These are phyloP conservation scores for Cladorrhinum samala DNA, from an alignment of 495 filamentous ascomycete genomes.

Conservation along the genomic window DNA sequence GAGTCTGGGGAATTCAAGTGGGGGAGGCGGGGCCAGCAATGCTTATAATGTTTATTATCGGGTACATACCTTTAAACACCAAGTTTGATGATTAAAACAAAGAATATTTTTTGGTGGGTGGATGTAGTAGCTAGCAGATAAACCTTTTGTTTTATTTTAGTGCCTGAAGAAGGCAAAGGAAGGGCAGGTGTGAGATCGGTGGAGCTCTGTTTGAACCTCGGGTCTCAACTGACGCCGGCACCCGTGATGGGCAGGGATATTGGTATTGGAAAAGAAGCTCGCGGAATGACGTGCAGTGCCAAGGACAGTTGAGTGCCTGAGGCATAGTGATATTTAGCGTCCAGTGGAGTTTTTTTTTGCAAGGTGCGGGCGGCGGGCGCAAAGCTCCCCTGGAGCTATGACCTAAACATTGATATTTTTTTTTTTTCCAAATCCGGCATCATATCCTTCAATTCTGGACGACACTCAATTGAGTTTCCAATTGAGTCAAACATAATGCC, in stretches of 20 bases:
- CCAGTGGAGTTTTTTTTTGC: no score
- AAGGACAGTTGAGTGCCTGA: not conserved
- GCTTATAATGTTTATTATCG: no score
- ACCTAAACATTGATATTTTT: slow-evolving; percentile 1
- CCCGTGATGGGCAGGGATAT: slow-evolving; percentile 6
- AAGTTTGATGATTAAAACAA: no score
- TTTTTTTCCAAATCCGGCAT: not conserved
- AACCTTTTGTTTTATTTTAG: no score
- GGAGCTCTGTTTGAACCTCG: slow-evolving; percentile 10
- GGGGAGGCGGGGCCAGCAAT: no score
- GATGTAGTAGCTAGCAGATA: no score
- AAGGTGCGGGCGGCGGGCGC: no score
- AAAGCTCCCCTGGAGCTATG: slow-evolving; percentile 1
- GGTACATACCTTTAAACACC: no score
- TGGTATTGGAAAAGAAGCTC: not conserved
- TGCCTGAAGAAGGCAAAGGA: no score
- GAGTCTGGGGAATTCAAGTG: no score
- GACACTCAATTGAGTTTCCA: not conserved
- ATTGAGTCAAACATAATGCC: slow-evolving; percentile 10
- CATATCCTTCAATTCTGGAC: not conserved
- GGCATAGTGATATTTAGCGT: not conserved
- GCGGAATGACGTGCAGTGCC: slow-evolving; percentile 14
- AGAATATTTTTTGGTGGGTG: no score
- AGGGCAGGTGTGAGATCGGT: not conserved
- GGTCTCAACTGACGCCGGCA: slow-evolving; percentile 1